Evolutionary conservation across 306 rosid species (phyloP).

Genomic region (Fagus crenata): DNA sequence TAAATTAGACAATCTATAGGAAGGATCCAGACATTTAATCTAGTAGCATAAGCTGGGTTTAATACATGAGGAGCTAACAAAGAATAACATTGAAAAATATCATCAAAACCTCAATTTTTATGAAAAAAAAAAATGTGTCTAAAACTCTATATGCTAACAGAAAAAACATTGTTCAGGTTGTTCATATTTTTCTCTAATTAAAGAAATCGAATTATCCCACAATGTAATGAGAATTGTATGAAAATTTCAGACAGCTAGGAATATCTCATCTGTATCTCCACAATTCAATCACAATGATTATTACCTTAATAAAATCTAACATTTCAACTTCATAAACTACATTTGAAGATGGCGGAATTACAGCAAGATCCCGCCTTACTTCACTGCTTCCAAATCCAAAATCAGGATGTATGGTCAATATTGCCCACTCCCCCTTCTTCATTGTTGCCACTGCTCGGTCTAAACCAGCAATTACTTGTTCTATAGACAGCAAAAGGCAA

Average conservation of each 20-base stretch:
- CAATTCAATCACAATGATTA: not conserved
- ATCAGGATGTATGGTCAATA: constrained; percentile 60
- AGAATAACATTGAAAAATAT: not conserved
- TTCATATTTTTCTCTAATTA: constrained; percentile 15
- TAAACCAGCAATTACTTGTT: constrained; percentile 65
- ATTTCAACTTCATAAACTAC: constrained; percentile 59
- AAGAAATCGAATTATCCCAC: constrained; percentile 15
- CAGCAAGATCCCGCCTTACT: constrained; percentile 45
- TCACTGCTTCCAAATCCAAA: constrained; percentile 65
- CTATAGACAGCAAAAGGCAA: constrained; percentile 36
- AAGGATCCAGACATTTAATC: not conserved
- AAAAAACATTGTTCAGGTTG: not conserved
- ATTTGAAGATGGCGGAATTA: constrained; percentile 49
- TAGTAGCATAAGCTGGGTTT: not conserved
- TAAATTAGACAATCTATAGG: not conserved
- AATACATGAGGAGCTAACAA: not conserved
- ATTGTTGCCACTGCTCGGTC: constrained; percentile 66
- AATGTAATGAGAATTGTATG: not conserved
- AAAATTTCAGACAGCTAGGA: constrained; percentile 4
- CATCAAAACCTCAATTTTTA: not conserved
- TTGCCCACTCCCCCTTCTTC: constrained; percentile 69
- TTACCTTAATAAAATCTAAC: constrained; percentile 56
- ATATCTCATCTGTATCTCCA: not conserved
- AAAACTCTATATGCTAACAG: not conserved
- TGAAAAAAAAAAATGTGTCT: not conserved